Base-by-base conservation (phyloP, 2,329 filamentous ascomycete genomes). In the Beauveria scarabaeidicola region DNA sequence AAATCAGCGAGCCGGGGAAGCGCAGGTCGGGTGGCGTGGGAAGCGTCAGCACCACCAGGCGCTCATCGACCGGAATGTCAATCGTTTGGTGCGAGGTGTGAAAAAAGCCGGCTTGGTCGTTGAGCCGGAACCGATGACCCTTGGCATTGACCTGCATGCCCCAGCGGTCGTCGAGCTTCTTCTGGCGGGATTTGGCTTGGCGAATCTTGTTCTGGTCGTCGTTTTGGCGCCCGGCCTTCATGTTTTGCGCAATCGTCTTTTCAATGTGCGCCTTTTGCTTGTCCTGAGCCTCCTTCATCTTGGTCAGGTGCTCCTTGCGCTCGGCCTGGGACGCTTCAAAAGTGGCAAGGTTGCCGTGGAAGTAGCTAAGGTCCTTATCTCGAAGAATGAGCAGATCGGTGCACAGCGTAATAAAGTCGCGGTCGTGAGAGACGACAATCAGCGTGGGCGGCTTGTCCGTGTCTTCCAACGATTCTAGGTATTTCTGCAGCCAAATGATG, bases 121-220 rank as follows among this genome's bases (percentile, higher is more conserved):
- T 94, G 38, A 94, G 78, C 73, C 93, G 93, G 78, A 95, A 95
- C 2, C 88, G 78, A 5, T 83, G 83, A 1, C 91, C 91, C 55
- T 81, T 86, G 7, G 84, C 82, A 63, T 77, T 88, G 44, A 90
- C 86, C 67, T 92, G 81, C 66, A 95, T 72, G 0, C 90, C 91
- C 84, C 86, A 89, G 6, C 90, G 79, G 59, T 94, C 87, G 60
- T 95, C 90, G 1, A 95, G 79, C 69, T 91, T 92, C 77, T 91
- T 93, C 74, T 92, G 89, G 1, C 90, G 80, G 5, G 87, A 90
- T 63, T 91, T 92, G 4, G 90, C 90, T 75, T 92, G 89, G n/a
- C 89, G 85, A 3, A 95, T 78, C 69, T 91, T 92, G 69, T 93
- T 93, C 65, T 91, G 87, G 67, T 95, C 90, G 32, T 90, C 89